Evolutionary conservation across 768 basidiomycete genomes (phyloP).

Genomic region (Calocera viscosa): DNA sequence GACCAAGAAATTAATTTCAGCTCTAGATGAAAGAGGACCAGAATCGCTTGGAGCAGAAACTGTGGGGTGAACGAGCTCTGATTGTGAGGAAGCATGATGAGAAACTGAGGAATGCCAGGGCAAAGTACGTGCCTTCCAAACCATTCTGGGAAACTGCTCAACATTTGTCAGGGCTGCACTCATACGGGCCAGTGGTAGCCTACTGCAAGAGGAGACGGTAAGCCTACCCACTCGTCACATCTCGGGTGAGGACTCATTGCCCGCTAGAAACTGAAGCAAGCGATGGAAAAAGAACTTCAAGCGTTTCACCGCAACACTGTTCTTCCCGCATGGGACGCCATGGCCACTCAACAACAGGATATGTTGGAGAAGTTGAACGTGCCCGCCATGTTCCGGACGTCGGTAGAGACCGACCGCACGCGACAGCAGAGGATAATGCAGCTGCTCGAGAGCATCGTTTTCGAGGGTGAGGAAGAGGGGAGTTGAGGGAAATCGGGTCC

Average conservation of each 20-base stretch:
- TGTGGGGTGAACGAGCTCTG: constrained; percentile 54
- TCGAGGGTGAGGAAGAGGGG: not conserved
- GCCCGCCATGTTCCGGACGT: constrained; percentile 58
- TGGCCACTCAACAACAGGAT: constrained; percentile 58
- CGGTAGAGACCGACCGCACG: constrained; percentile 32
- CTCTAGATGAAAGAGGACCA: constrained; percentile 60
- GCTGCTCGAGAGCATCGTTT: not conserved
- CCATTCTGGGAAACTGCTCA: not conserved
- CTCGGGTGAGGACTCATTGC: not conserved
- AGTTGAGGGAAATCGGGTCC: not conserved
- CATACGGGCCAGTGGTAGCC: not conserved
- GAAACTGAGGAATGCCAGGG: constrained; percentile 53
- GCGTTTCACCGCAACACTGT: constrained; percentile 60
- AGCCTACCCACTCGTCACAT: constrained; percentile 19
- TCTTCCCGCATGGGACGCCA: constrained; percentile 62
- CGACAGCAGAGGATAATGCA: not conserved
- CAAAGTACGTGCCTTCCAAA: constrained; percentile 38
- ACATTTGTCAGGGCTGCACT: not conserved
- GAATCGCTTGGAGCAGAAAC: constrained; percentile 48
- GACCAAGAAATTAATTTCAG: constrained; percentile 12
- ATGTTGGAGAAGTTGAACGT: constrained; percentile 47
- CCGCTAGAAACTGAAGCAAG: constrained; percentile 49
- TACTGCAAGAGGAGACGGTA: constrained; percentile 57
- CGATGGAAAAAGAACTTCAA: constrained; percentile 50
- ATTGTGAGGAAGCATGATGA: constrained; percentile 57